These are phyloP conservation scores for Ogataea haglerorum DNA, from an alignment of 805 yeast species.

Conservation along the genomic window DNA sequence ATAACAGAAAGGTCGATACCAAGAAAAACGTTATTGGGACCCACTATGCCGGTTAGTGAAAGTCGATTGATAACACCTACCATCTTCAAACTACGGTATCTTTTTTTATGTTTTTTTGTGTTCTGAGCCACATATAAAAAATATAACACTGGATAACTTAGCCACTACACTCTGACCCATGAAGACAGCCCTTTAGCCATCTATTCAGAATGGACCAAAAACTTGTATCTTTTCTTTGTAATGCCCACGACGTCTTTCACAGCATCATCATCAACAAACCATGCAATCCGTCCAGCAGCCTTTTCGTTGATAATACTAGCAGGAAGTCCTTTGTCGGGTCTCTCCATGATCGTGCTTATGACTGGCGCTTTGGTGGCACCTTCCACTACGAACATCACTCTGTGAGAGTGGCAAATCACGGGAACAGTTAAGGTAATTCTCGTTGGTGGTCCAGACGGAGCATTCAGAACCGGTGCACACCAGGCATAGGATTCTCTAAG, in stretches of 20 bases:
- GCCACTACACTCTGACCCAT: constrained; percentile 1
- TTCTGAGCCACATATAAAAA: constrained; percentile 2
- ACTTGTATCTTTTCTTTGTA: constrained; percentile 69
- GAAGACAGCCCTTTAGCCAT: background rate
- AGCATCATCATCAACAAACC: constrained; percentile 97
- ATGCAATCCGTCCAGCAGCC: constrained; percentile 93
- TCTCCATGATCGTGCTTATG: constrained; percentile 86
- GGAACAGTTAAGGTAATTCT: constrained; percentile 92
- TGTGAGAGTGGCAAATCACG: constrained; percentile 87
- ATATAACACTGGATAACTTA: background rate
- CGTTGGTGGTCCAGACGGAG: constrained; percentile 83
- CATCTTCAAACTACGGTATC: background rate
- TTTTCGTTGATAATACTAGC: constrained; percentile 90
- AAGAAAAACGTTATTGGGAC: constrained; percentile 24
- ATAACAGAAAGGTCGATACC: constrained; percentile 27
- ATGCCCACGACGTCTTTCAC: constrained; percentile 68
- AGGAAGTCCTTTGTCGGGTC: constrained; percentile 96
- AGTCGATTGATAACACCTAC: constrained; percentile 3
- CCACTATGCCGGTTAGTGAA: constrained; percentile 19
- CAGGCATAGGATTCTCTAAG: constrained; percentile 89
- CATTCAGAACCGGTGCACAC: constrained; percentile 90
- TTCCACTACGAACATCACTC: constrained; percentile 93
- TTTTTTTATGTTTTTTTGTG: constrained; percentile 4
- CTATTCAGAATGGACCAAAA: constrained; percentile 32
- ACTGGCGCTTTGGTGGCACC: constrained; percentile 95